phyloP scores from a whole-genome alignment of 306 rosid species.

The Herpetospermum pedunculosum region DNA sequence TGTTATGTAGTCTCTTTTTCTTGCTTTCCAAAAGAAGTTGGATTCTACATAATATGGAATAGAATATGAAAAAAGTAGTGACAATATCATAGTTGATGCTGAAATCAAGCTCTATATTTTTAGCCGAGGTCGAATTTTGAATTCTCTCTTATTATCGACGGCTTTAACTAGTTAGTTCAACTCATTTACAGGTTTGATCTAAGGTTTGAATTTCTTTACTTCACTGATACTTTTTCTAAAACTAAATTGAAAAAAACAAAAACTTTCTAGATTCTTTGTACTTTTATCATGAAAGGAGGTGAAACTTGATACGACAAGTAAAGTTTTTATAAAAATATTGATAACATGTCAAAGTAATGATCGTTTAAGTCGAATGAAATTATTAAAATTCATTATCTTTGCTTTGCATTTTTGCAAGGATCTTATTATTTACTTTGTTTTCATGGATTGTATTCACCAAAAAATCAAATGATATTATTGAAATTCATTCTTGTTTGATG shows the following conservation, averaged over 20 bases:
- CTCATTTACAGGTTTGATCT: not conserved
- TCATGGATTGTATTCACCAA: not conserved
- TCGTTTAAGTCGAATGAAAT: not conserved
- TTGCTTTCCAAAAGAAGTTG: not conserved
- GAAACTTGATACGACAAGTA: not conserved
- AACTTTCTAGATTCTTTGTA: not conserved
- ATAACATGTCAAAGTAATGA: not conserved
- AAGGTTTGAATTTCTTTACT: not conserved
- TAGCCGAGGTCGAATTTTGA: not conserved
- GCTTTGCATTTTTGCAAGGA: not conserved
- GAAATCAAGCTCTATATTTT: not conserved
- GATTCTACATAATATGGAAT: not conserved
- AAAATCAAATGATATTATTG: not conserved
- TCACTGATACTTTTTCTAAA: not conserved
- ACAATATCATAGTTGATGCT: not conserved
- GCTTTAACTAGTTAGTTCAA: no score
- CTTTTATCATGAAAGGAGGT: not conserved
- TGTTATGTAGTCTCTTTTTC: not conserved
- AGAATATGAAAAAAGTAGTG: not conserved
- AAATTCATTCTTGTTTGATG: no score
- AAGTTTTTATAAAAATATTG: not conserved
- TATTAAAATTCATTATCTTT: not conserved
- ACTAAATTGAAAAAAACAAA: not conserved
- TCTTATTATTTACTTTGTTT: not conserved
- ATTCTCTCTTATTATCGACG: no score